Conservation (phyloP, 768 basidiomycete species). For the Collybiopsis luxurians region DNA sequence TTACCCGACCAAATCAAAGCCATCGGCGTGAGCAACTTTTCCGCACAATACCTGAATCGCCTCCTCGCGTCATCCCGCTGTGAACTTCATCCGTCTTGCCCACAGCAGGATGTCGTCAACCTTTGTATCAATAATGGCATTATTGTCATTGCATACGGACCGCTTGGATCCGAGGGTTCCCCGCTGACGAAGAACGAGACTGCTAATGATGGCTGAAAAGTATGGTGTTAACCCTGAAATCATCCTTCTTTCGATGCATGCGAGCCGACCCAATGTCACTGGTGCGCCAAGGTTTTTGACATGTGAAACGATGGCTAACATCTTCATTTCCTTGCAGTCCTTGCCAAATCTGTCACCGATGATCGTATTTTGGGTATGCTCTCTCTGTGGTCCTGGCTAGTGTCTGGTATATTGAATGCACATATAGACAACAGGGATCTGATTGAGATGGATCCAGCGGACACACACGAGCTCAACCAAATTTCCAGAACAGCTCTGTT, state of each 20-base stretch:
- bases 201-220: slow-evolving; percentile 61
- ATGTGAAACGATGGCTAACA: too few species aligned
- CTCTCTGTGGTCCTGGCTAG: neutral
- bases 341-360: slow-evolving; percentile 77
- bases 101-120: slow-evolving; percentile 62
- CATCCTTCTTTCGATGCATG: slow-evolving; percentile 70
- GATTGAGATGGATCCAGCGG: slow-evolving; percentile 59
- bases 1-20: slow-evolving; percentile 74
- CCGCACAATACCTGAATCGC: slow-evolving; percentile 57
- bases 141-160: slow-evolving; percentile 73
- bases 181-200: slow-evolving; percentile 62
- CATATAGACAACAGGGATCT: slow-evolving; percentile 53
- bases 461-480: slow-evolving; percentile 52
- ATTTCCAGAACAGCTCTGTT: slow-evolving; percentile 63
- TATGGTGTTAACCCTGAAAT: slow-evolving; percentile 60
- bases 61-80: slow-evolving; percentile 69
- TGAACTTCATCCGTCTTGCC: slow-evolving; percentile 71
- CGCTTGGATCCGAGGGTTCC: slow-evolving; percentile 69
- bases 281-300: slow-evolving; percentile 34
- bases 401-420: slow-evolving; percentile 2
- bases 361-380: slow-evolving; percentile 54
- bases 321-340: slow-evolving; percentile 33
- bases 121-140: slow-evolving; percentile 66
- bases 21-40: slow-evolving; percentile 80
- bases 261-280: slow-evolving; percentile 57